These are phyloP conservation scores for Globisporangium sylvaticum DNA, from an alignment of 352 stramenopile species.

Conservation along the genomic window DNA sequence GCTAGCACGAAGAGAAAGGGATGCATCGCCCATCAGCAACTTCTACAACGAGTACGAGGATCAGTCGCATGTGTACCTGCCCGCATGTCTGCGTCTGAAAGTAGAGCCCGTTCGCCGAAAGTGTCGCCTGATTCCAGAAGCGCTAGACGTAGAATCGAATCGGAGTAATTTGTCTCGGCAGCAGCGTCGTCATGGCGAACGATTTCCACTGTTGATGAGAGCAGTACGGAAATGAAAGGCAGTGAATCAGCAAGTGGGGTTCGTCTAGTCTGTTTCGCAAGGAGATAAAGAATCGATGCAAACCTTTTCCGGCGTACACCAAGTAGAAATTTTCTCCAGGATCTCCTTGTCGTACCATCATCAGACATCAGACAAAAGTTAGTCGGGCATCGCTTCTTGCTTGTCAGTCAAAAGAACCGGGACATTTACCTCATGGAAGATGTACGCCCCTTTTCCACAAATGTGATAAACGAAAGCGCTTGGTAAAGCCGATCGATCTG, in stretches of 20 bases:
- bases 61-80: conserved; percentile 30
- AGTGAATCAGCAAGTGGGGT: neutral
- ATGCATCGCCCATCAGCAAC: neutral
- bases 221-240: neutral
- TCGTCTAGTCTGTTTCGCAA: neutral
- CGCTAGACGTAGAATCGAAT: conserved; percentile 31
- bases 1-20: conserved; percentile 20
- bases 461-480: conserved; percentile 49
- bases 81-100: conserved; percentile 55
- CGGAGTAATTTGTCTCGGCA: neutral
- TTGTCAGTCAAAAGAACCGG: too few species aligned
- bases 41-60: neutral
- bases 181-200: conserved; percentile 25
- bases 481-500: conserved; percentile 77
- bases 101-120: conserved; percentile 71
- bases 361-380: neutral
- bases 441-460: conserved; percentile 36
- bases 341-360: conserved; percentile 38
- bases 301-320: conserved; percentile 70
- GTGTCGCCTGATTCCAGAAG: conserved; percentile 55
- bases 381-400: neutral
- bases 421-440: conserved; percentile 79
- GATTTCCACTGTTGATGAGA: conserved; percentile 43
- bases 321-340: conserved; percentile 76
- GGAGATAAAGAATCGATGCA: neutral